These are phyloP conservation scores for Schizothecium vesticola DNA, from an alignment of 495 filamentous ascomycete species.

Conservation along the genomic window DNA sequence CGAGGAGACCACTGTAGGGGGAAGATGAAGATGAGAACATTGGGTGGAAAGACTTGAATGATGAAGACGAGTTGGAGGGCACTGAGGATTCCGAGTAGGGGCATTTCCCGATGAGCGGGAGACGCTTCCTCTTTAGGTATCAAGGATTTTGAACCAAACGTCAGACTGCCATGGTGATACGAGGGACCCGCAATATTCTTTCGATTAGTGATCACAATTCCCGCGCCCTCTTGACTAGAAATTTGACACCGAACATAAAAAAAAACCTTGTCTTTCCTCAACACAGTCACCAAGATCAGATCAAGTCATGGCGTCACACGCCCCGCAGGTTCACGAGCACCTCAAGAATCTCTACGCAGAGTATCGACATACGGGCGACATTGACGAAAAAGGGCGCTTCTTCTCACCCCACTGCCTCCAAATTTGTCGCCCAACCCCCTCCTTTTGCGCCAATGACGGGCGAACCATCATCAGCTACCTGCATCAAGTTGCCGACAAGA, in stretches of 20 bases:
- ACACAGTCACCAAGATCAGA: not conserved
- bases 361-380: slow-evolving; percentile 51
- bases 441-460: slow-evolving; percentile 12
- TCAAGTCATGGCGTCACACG: not conserved
- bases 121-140: no score
- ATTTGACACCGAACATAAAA: not conserved
- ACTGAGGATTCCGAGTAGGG: no score
- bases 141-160: no score
- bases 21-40: no score
- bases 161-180: no score
- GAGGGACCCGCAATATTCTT: no score
- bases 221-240: not conserved
- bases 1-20: no score
- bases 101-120: no score
- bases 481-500: slow-evolving; percentile 1
- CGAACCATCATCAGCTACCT: slow-evolving; percentile 18
- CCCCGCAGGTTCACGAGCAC: not conserved
- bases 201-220: not conserved
- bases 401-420: slow-evolving; percentile 14
- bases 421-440: slow-evolving; percentile 16
- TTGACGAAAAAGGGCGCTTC: slow-evolving; percentile 25
- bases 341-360: slow-evolving; percentile 45
- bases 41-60: no score
- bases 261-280: not conserved
- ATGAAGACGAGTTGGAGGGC: no score